These are phyloP conservation scores for Piper longum DNA, from an alignment of 164 flowering plant species.

Conservation along the genomic window DNA sequence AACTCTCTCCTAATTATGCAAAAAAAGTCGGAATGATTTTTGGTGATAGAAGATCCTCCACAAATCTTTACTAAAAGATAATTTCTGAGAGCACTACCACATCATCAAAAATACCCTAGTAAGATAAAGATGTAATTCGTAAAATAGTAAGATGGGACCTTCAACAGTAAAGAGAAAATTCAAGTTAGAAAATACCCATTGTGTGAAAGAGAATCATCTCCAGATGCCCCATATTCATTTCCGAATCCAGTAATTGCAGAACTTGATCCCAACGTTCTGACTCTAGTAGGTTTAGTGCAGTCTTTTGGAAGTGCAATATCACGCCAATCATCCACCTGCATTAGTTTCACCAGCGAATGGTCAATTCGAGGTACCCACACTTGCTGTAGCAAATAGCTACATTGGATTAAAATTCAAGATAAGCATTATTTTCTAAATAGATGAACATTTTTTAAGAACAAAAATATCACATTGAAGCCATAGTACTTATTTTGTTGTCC, in stretches of 20 bases:
- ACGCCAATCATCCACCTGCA: slow-evolving; percentile 96
- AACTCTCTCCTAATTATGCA: no score
- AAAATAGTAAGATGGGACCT: not conserved
- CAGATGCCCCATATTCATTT: slow-evolving; percentile 48
- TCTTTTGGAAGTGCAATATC: slow-evolving; percentile 85
- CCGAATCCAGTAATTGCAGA: slow-evolving; percentile 80
- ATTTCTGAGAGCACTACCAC: no score
- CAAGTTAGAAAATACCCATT: slow-evolving; percentile 24
- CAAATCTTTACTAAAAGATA: no score
- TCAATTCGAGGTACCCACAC: no score
- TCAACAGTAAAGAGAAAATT: not conserved
- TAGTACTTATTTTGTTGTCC: no score
- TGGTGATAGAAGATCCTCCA: no score
- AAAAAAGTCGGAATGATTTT: no score
- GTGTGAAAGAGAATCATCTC: slow-evolving; percentile 20
- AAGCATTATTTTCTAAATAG: no score
- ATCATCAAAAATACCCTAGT: not conserved
- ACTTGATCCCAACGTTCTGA: slow-evolving; percentile 56
- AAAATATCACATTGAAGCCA: no score
- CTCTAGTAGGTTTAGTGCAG: slow-evolving; percentile 33
- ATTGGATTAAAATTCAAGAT: no score
- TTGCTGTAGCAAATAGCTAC: no score
- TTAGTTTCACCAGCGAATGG: not conserved
- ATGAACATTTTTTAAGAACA: no score
- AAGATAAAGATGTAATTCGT: not conserved